Percentiles rank a stretch among this genome's conserved stretches.
phyloP scores from a whole-genome alignment of 139 green algal genomes.

The Volvox reticuliferus region DNA sequence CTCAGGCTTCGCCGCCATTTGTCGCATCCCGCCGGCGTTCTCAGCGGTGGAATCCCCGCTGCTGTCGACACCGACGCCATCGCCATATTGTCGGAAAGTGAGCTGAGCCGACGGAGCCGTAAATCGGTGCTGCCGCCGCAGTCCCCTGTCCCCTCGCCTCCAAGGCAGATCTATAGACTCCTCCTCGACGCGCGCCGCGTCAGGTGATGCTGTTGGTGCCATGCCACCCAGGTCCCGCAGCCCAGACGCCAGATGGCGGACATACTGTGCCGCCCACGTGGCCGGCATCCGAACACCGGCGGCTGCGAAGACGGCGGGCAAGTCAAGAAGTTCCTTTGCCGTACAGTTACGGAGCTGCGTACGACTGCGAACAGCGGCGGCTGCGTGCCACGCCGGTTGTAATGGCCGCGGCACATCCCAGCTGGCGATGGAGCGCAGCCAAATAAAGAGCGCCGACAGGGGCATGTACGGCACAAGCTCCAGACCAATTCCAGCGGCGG shows the following conservation, averaged over 20 bases:
- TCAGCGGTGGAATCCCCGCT: not conserved
- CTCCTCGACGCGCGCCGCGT: not conserved
- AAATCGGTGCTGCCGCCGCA: not conserved
- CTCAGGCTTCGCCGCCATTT: not conserved
- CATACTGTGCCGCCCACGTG: not conserved
- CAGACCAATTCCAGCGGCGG: not conserved
- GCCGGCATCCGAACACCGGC: not conserved
- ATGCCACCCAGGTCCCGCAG: not conserved
- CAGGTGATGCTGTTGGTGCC: not conserved
- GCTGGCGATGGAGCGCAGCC: not conserved
- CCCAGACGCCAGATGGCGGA: not conserved
- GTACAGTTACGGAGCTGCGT: not conserved
- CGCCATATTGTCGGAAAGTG: not conserved
- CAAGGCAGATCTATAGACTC: not conserved
- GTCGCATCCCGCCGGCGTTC: not conserved
- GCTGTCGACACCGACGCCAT: not conserved
- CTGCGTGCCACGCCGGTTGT: not conserved
- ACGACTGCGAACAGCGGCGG: constrained; percentile 1
- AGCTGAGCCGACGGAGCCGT: not conserved
- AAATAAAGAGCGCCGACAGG: not conserved
- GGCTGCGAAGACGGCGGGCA: not conserved
- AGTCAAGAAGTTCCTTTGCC: not conserved
- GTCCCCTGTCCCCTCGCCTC: not conserved
- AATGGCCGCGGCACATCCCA: not conserved
- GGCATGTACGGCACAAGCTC: constrained; percentile 11